Evolutionary conservation across 345 rosid genomes (phyloP).

Genomic region (Rubroshorea leprosula): DNA sequence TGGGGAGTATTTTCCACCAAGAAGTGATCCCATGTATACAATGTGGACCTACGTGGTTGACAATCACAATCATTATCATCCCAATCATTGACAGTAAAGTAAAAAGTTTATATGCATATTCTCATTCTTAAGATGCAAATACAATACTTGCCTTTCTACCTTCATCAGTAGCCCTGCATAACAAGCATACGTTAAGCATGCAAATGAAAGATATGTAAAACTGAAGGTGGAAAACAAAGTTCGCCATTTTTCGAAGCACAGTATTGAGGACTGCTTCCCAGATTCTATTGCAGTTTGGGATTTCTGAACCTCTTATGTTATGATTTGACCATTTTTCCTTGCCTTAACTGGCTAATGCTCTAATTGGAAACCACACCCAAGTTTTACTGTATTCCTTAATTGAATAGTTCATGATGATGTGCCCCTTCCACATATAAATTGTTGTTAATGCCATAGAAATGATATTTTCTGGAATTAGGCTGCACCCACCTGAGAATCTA

Average conservation of each 20-base stretch:
- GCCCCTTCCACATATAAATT: no score
- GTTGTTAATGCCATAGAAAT: no score
- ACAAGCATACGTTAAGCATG: neutral
- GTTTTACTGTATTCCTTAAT: no score
- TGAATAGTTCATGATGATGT: no score
- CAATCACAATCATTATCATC: neutral
- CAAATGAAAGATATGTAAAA: neutral
- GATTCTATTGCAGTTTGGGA: neutral
- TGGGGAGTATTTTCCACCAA: slow-evolving; percentile 16
- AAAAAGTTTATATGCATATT: no score
- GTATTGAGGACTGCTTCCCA: neutral
- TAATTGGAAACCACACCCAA: no score
- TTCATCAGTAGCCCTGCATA: neutral
- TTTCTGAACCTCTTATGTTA: neutral
- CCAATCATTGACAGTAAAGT: neutral
- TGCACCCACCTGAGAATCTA: no score
- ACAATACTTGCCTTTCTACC: neutral
- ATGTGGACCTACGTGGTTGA: slow-evolving; percentile 23
- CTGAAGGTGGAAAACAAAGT: neutral
- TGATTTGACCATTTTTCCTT: neutral
- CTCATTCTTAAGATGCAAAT: neutral
- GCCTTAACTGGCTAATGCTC: no score
- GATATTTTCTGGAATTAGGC: no score
- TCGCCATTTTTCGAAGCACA: slow-evolving; percentile 8
- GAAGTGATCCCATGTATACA: slow-evolving; percentile 40